Evolutionary conservation across 2,329 filamentous ascomycete species (phyloP).

Genomic region (Colletotrichum tamarilloi): DNA sequence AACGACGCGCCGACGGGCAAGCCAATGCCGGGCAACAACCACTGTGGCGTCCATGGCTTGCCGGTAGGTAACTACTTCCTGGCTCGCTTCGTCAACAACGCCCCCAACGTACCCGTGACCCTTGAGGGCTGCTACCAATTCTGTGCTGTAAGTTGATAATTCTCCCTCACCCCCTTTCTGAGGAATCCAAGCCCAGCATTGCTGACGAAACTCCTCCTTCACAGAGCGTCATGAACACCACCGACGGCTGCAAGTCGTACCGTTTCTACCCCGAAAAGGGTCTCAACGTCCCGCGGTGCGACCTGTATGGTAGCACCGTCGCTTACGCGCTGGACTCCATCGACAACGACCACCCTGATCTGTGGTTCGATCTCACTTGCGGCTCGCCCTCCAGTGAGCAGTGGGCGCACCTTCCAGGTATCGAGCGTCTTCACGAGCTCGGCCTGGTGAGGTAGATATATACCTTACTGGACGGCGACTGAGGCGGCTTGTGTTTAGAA

Average conservation of each 20-base stretch:
- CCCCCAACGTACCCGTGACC: conserved; percentile 45
- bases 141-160: conserved; percentile 46
- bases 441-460: conserved; percentile 11
- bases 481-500: background rate
- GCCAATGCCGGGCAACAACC: conserved; percentile 42
- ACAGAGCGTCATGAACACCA: conserved; percentile 45
- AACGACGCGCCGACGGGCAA: conserved; percentile 43
- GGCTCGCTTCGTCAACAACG: conserved; percentile 51
- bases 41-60: conserved; percentile 53
- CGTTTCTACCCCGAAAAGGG: conserved; percentile 47
- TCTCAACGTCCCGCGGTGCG: conserved; percentile 46
- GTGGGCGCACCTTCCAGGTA: conserved; percentile 37
- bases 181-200: too few relatives aligned
- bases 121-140: conserved; percentile 55
- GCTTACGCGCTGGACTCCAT: conserved; percentile 44
- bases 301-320: conserved; percentile 48
- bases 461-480: background rate
- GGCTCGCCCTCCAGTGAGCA: conserved; percentile 45
- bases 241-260: conserved; percentile 49
- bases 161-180: too few relatives aligned
- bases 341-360: conserved; percentile 42
- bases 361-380: conserved; percentile 51
- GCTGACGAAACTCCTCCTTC: background rate
- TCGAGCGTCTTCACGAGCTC: conserved; percentile 26
- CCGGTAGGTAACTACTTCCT: conserved; percentile 50